A percentile compares a stretch with the other conserved stretches of the same genome.
These are phyloP conservation scores for Globisporangium apiculatum DNA, from an alignment of 352 stramenopile genomes.

Conservation along the genomic window DNA sequence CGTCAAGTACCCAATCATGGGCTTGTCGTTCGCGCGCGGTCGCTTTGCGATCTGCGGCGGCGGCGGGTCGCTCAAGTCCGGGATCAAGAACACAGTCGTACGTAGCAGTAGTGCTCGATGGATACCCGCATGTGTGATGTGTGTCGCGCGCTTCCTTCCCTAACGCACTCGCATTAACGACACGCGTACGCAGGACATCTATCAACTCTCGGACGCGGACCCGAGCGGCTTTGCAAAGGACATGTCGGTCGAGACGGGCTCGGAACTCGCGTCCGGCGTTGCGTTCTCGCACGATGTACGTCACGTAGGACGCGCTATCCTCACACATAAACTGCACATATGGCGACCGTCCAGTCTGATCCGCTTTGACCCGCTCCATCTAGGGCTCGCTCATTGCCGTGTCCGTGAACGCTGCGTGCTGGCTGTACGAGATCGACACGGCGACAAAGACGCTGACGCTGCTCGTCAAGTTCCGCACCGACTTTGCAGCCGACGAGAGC, in stretches of 20 bases:
- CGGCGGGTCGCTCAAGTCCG: constrained; percentile 74
- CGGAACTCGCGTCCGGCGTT: constrained; percentile 64
- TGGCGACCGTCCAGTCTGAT: too few species aligned
- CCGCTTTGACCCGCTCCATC: not conserved
- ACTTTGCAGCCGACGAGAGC: constrained; percentile 68
- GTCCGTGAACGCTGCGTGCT: constrained; percentile 66
- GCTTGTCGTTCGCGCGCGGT: constrained; percentile 60
- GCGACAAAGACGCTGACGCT: constrained; percentile 53
- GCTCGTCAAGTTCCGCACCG: constrained; percentile 74
- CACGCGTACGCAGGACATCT: constrained; percentile 44
- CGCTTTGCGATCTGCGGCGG: constrained; percentile 79
- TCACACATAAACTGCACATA: not conserved
- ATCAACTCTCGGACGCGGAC: constrained; percentile 56
- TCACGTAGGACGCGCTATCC: not conserved
- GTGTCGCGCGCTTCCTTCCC: not conserved
- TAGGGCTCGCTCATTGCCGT: constrained; percentile 64
- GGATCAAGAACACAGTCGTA: constrained; percentile 84
- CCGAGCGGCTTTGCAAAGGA: constrained; percentile 58
- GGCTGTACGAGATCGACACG: constrained; percentile 63
- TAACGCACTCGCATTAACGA: not conserved
- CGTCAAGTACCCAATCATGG: constrained; percentile 84
- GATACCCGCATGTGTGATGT: not conserved
- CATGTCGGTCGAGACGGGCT: constrained; percentile 63
- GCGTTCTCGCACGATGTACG: constrained; percentile 65
- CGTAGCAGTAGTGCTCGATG: constrained; percentile 9